phyloP scores from a whole-genome alignment of 805 yeast species.

The Wickerhamomyces sydowiorum region DNA sequence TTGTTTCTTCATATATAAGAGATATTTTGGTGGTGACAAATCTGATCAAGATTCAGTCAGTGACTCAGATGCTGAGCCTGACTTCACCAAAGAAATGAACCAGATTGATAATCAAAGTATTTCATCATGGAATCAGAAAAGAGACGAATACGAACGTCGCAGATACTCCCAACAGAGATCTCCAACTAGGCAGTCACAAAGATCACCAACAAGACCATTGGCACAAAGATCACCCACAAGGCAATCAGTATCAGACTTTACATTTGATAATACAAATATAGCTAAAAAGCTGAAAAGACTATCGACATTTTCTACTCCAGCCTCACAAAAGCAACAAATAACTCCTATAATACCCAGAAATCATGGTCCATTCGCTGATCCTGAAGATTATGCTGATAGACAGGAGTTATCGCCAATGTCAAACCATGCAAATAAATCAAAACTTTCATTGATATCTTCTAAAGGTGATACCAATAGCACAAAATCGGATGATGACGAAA shows the following conservation, averaged over 20 bases:
- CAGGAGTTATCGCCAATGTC: conserved; percentile 13
- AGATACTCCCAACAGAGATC: background rate
- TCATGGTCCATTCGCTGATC: conserved; percentile 16
- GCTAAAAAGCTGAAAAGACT: conserved; percentile 3
- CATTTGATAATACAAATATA: conserved; percentile 5
- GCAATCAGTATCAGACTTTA: conserved; percentile 4
- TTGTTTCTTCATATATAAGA: conserved; percentile 10
- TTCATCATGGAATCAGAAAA: conserved; percentile 19
- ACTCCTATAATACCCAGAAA: conserved; percentile 1
- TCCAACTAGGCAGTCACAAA: background rate
- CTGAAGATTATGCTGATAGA: conserved; percentile 19
- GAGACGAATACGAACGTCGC: conserved; percentile 15
- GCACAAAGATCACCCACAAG: background rate
- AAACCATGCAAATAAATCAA: conserved; percentile 7
- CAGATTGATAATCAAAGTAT: conserved; percentile 19
- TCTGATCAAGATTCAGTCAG: conserved; percentile 1
- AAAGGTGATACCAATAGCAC: conserved; percentile 2
- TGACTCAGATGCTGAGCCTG: conserved; percentile 8
- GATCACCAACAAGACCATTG: background rate
- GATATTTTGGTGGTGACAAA: background rate
- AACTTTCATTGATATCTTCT: conserved; percentile 6
- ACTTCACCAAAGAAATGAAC: conserved; percentile 15
- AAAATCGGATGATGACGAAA: background rate
- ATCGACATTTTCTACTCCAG: no score
- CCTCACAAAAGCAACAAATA: background rate